Base-by-base conservation (phyloP, 2,329 filamentous ascomycete genomes). In the Botrytis aclada region DNA sequence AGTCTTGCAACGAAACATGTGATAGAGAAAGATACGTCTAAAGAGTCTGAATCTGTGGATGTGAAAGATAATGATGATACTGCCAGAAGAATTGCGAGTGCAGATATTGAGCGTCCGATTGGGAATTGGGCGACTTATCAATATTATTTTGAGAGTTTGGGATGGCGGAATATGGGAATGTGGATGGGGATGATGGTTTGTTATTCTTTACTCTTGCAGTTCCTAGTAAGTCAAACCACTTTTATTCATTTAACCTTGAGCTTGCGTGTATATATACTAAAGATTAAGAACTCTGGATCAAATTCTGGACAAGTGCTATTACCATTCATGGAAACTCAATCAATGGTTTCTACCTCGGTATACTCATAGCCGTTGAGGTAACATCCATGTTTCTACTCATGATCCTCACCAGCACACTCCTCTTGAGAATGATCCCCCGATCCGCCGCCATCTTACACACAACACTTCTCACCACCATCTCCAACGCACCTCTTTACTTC, bases 91-190 rank as follows among this genome's bases (percentile, higher is more conserved):
- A 77, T 77, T 60, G 74, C 73, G 45, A 72, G 67, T 66, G 72
- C 73, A 22, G 75, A 76, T 70, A 5, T 77, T 18, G 34, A 74
- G 32, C 74, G 75, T 43, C 74, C 74, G 41, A 65, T 76, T 60
- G 76, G 74, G 25, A 76, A 74, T 41, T 74, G 75, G 76, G 66
- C 63, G 6, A 71, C 74, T 9, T 77, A 77, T 39, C 73, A 70
- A 34, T 77, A 75, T 70, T 76, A 77, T 29, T 73, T 77, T 29
- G 69, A 56, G 12, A 74, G 73, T 51, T 73, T 69, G 14, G 76
- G 76, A 12, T 65, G 60, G 70, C 43, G 64, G 18, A 76, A 73
- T 51, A 25, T 56, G 73, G 74, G 88, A 86, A 29, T 72, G 78
- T 84, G 25, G 75, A 77, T 8, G 29, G n/a, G 51, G 51, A 18